Base-by-base conservation (phyloP, 331 rosid genomes). In the Malus hybrid region DNA sequence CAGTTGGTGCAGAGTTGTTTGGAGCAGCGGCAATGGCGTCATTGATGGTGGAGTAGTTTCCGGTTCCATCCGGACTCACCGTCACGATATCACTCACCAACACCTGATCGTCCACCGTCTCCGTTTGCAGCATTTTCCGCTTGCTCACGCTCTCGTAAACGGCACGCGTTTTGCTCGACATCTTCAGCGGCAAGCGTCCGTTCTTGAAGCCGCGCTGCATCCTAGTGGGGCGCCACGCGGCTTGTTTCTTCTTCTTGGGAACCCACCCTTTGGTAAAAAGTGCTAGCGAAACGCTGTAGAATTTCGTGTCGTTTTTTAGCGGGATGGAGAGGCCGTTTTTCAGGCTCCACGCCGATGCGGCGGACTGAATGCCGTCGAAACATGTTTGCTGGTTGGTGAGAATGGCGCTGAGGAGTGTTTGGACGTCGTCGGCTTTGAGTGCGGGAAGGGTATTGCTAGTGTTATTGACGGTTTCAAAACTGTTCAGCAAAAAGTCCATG, bases 381-480 rank as follows among this genome's bases (percentile, higher is more conserved):
- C 98, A 93, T 1, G 97, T 93, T 80, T 93, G 96, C 58, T 88
- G 89, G 81, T 93, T 93, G 9, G 98, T 93, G 19, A 93, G 57
- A 64, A 89, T 86, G 34, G 90, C 97, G 48, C 98, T 93, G 9
- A 93, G 85, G 12, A 83, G n/a, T 0, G 94, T 82, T 78, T 89
- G 94, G 39, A 89, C 56, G 1, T 91, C 83, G 3, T 93, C 94
- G 15, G 96, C 96, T 72, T 88, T 79, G 28, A 72, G 70, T 65
- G 16, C 81, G 0, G 91, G 72, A 2, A 93, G 88, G 46, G 70
- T 48, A 2, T 18, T 48, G 0, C 82, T 79, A 6, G 88, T 82
- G 11, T 79, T 34, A 73, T 83, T 79, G 28, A 93, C 90, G 0
- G 91, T 86, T 70, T 75, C 62, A 19, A 86, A 87, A 10, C 93